Conservation (phyloP, 2,329 filamentous ascomycete species). For the Xylariomycetidae sp. region DNA sequence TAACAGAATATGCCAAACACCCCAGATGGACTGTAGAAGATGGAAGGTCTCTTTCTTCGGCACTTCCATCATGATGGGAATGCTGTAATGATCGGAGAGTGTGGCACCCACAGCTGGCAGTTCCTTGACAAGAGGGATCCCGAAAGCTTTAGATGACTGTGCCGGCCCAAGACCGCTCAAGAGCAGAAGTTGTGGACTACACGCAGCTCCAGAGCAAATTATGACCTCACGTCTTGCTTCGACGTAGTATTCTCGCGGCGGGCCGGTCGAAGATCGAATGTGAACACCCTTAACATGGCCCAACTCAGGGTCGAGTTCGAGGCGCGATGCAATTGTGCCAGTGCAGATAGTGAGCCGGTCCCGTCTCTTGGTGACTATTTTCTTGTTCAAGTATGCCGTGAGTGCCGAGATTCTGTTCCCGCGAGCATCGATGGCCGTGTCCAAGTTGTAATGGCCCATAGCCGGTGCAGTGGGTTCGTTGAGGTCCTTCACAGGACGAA, state of each 20-base stretch:
- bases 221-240: constrained; percentile 25
- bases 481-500: constrained; percentile 18
- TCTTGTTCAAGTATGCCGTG: constrained; percentile 21
- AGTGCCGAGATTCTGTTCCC: constrained; percentile 21
- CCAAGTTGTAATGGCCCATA: constrained; percentile 23
- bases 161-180: constrained; percentile 27
- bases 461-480: constrained; percentile 24
- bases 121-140: constrained; percentile 18
- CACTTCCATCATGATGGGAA: constrained; percentile 22
- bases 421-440: constrained; percentile 19
- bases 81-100: constrained; percentile 23
- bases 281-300: constrained; percentile 20
- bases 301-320: constrained; percentile 16
- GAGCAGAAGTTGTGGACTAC: constrained; percentile 26
- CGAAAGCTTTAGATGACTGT: constrained; percentile 10
- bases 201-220: constrained; percentile 23
- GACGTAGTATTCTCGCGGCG: constrained; percentile 13
- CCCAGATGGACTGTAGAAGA: constrained; percentile 14
- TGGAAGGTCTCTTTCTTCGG: constrained; percentile 18
- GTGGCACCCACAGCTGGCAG: constrained; percentile 15
- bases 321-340: constrained; percentile 20
- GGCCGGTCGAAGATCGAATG: constrained; percentile 8
- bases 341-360: constrained; percentile 25
- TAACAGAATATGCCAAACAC: constrained; percentile 24
- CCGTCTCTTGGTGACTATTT: constrained; percentile 13